Conservation (phyloP, 805 yeast genomes). For the Scheffersomyces stipitis region DNA sequence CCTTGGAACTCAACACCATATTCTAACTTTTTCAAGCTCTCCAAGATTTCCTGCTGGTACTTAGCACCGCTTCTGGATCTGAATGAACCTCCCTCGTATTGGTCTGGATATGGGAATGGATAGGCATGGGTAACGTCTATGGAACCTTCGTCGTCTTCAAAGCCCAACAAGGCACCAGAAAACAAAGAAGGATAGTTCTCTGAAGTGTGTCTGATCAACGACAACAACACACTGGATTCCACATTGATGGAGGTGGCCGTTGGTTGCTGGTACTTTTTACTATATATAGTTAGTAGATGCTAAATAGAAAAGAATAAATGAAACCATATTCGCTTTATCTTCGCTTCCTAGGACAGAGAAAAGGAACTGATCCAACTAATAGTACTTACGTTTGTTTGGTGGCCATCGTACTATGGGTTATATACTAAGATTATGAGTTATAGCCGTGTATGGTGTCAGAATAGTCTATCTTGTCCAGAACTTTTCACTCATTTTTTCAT, state of each 20-base stretch:
- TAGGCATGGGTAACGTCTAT: constrained; percentile 59
- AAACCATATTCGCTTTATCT: constrained; percentile 95
- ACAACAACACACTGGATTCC: constrained; percentile 54
- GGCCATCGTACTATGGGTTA: too few species aligned
- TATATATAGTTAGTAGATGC: constrained; percentile 57
- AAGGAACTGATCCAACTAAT: constrained; percentile 82
- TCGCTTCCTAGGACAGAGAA: constrained; percentile 94
- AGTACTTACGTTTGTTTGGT: constrained; percentile 16
- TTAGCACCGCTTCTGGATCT: constrained; percentile 59
- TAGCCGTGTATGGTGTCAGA: too few species aligned
- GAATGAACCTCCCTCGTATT: constrained; percentile 61
- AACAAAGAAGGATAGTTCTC: constrained; percentile 61
- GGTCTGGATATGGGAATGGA: constrained; percentile 69
- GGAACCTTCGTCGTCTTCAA: constrained; percentile 55
- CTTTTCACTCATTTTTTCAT: too few species aligned
- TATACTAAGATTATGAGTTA: too few species aligned
- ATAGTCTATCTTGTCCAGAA: too few species aligned
- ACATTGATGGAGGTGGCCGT: constrained; percentile 43
- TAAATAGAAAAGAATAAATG: constrained; percentile 68
- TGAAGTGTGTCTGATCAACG: constrained; percentile 66
- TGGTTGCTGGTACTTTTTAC: constrained; percentile 30
- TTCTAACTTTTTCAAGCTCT: constrained; percentile 59
- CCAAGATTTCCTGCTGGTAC: constrained; percentile 68
- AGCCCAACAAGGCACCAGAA: constrained; percentile 75
- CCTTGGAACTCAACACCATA: constrained; percentile 73